These are phyloP conservation scores for Torulaspora pretoriensis DNA, from an alignment of 1,139 yeast species.

Conservation along the genomic window DNA sequence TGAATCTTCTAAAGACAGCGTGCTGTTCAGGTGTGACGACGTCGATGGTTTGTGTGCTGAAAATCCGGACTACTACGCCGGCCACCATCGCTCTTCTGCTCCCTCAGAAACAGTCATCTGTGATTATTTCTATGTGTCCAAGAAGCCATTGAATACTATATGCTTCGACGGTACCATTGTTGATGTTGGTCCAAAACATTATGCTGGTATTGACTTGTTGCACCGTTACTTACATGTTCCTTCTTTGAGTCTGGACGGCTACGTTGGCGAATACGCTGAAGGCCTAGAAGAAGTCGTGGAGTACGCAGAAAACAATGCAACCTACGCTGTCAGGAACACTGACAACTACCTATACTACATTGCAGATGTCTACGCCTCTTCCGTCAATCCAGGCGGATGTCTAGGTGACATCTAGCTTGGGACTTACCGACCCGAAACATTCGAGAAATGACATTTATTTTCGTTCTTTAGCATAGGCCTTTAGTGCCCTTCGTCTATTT, in stretches of 20 bases:
- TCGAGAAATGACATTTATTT: not conserved
- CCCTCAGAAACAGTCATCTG: conserved; percentile 39
- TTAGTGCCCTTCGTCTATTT: not conserved
- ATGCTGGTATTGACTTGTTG: conserved; percentile 33
- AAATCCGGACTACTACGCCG: conserved; percentile 38
- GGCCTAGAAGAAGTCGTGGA: conserved; percentile 27
- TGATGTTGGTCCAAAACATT: conserved; percentile 23
- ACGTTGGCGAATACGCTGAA: conserved; percentile 33
- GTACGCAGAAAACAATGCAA: conserved; percentile 27
- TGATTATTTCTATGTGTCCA: conserved; percentile 32
- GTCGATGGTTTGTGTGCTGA: conserved; percentile 37
- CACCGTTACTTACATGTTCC: conserved; percentile 34
- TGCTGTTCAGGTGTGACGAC: conserved; percentile 40
- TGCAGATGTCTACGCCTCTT: conserved; percentile 30
- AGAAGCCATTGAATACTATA: conserved; percentile 27
- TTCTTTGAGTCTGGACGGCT: conserved; percentile 21
- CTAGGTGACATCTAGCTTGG: not conserved
- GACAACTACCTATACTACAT: conserved; percentile 28
- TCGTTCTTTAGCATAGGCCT: not conserved
- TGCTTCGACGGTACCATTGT: conserved; percentile 31
- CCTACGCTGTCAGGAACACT: conserved; percentile 31
- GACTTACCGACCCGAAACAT: not conserved
- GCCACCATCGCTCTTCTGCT: conserved; percentile 39
- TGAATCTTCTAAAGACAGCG: conserved; percentile 34
- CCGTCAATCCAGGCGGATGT: conserved; percentile 28